Evolutionary conservation across 2,329 filamentous ascomycete genomes (phyloP).

Genomic region (Zasmidium cellare): DNA sequence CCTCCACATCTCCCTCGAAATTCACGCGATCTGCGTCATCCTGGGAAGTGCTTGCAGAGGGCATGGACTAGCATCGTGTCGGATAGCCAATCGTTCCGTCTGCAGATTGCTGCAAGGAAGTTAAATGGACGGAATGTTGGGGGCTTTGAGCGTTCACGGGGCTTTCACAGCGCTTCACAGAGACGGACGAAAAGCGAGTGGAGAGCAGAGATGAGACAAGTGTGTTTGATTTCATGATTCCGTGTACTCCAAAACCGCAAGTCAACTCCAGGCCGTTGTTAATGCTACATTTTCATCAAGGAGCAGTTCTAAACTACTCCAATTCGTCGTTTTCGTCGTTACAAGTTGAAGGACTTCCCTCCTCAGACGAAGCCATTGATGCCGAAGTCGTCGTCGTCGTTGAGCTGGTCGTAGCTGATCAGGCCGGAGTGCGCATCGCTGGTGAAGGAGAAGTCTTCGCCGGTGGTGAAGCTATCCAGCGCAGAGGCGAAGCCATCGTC

Average conservation of each 20-base stretch:
- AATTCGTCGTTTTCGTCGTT: not conserved
- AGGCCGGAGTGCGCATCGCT: not conserved
- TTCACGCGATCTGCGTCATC: too few species aligned
- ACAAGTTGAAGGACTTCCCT: not conserved
- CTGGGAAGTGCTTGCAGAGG: too few species aligned
- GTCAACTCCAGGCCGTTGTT: not conserved
- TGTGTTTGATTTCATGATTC: not conserved
- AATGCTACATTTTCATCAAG: not conserved
- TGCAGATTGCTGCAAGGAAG: too few species aligned
- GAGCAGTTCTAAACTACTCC: not conserved
- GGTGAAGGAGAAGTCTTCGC: conserved; percentile 1
- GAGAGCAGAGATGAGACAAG: not conserved
- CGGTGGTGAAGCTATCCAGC: not conserved
- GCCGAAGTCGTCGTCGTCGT: not conserved
- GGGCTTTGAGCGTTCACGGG: too few species aligned
- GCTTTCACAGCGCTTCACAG: not conserved
- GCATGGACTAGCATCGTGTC: too few species aligned
- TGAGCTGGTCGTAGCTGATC: not conserved
- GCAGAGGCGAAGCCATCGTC: conserved; percentile 9
- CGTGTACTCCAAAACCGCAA: not conserved
- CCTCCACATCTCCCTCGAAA: too few species aligned
- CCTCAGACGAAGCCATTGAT: not conserved
- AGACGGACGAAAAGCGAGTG: not conserved
- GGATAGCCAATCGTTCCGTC: too few species aligned
- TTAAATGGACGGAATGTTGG: too few species aligned